Evolutionary conservation across 2,329 filamentous ascomycete species (phyloP), one percentile per base, ranked within the genome.

Genomic region (Fusarium kyushuense): DNA sequence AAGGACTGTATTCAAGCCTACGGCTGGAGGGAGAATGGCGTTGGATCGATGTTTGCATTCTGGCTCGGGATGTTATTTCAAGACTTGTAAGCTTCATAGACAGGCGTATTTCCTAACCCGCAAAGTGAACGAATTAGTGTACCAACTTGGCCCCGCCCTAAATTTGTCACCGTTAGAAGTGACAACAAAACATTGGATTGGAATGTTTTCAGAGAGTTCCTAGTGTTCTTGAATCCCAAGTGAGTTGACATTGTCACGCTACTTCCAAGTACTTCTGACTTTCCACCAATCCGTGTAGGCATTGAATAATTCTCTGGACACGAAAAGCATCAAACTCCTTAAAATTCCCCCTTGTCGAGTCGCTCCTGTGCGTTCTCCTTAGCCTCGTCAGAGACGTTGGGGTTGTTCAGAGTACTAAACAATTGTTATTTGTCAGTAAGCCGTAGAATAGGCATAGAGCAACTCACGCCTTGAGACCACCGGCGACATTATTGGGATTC

Each of bases 311-410:
- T 58, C n/a, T 46, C 27, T 41, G 17, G n/a, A 41, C 19, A 46
- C n/a, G 16, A 27, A 29, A 30, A 40, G 4, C 16, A 35, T 40
- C 29, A 13, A 10, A 17, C 16, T 57, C 19, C 35, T 58, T 63
- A 68, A 17, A 59, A 59, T 11, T 60, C 58, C 63, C 70, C 64
- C 33, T 63, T 59, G 12, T 85, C 74, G 17, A 87, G 80, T 40
- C 83, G 79, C 72, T 86, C 80, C 79, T 86, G 79, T n/a, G 84
- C 85, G 9, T 79, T 80, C 73, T 85, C 67, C 80, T 88, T 88
- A 6, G 85, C 84, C 75, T 87, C 85, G 0, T 85, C 81, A 1
- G 84, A 86, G 6, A 84, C 82, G 5, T 85, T 84, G n/a, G 85
- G 84, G 73, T 88, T 88, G 52, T 85, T 86, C 32, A 86, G 62